Evolutionary conservation across 306 rosid species (phyloP), one percentile per base, ranked within the genome.

Genomic region (Morella rubra): DNA sequence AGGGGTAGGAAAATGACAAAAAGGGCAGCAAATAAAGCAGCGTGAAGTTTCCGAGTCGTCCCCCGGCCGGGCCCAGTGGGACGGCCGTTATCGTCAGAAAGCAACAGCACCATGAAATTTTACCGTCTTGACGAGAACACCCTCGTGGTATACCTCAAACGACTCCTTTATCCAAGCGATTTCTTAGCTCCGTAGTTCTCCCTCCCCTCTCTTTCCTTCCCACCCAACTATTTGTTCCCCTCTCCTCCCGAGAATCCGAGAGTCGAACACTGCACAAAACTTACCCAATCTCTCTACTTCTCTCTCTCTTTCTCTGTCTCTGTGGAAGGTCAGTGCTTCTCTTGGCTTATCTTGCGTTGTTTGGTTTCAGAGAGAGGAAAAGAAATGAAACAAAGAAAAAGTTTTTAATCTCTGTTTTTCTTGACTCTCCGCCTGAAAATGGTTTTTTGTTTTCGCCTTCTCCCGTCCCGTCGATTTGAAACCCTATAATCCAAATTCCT

Each of bases 181-280:
- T 44, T 1, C 93, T 87, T 84, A 82, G 81, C 88, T 32, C 3
- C 68, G 13, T 54, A 54, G 44, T 42, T 74, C 58, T 42, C 13
- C 46, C 10, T 54, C 18, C 5, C 54, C 0, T 20, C 8, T 20
- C 16, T 24, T 24, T 4, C 13, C 1, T 69, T 15, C 3, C 56
- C 27, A n/a, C 27, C 61, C 12, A 2, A 32, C 3, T 32, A 32
- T 46, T 46, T 11, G 12, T 46, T 46, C 12, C 12, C 12, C 1
- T 46, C 12, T 4, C 12, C 1, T 12, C 14, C 14, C 14, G 14
- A 10, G 13, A 8, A 47, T 49, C 61, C 42, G 47, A 61, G 56
- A 55, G 71, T 19, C 79, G 60, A 78, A 75, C 59, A 22, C 76
- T 70, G n/a, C 69, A 70, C 68, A 83, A 76, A 77, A 59, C 68